Evolutionary conservation across 73 alveolate genomes (phyloP).

Genomic region (Tetrahymena malaccensis): DNA sequence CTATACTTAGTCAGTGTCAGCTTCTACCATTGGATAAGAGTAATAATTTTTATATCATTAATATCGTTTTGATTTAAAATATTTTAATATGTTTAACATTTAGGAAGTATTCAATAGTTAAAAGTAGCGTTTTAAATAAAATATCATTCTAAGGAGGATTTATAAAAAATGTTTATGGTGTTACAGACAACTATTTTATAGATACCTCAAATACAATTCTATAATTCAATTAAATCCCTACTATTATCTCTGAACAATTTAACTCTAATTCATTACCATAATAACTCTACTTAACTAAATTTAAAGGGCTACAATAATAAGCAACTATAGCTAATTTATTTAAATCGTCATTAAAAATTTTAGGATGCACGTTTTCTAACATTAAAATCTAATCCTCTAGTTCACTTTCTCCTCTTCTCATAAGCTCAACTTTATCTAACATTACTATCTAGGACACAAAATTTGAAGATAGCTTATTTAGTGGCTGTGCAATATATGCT

Average conservation of each 20-base stretch:
- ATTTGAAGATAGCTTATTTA: not conserved
- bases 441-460: not conserved
- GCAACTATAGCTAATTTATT: not conserved
- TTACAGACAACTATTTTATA: not conserved
- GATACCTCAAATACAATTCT: not conserved
- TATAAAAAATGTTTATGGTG: not conserved
- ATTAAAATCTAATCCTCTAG: not conserved
- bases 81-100: not conserved
- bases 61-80: too few species aligned
- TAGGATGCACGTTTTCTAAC: not conserved
- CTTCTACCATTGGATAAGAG: not conserved
- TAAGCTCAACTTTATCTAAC: not conserved
- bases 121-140: not conserved
- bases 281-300: not conserved
- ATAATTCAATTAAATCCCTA: not conserved
- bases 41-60: too few species aligned
- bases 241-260: not conserved
- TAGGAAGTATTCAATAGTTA: not conserved
- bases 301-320: not conserved
- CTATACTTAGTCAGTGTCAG: not conserved
- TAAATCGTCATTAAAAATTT: not conserved
- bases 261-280: not conserved
- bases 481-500: not conserved
- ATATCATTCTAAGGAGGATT: not conserved
- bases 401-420: not conserved